Evolutionary conservation across 352 stramenopile species (phyloP), one percentile per base, ranked within the genome.

Genomic region (Phytophthora litchii): DNA sequence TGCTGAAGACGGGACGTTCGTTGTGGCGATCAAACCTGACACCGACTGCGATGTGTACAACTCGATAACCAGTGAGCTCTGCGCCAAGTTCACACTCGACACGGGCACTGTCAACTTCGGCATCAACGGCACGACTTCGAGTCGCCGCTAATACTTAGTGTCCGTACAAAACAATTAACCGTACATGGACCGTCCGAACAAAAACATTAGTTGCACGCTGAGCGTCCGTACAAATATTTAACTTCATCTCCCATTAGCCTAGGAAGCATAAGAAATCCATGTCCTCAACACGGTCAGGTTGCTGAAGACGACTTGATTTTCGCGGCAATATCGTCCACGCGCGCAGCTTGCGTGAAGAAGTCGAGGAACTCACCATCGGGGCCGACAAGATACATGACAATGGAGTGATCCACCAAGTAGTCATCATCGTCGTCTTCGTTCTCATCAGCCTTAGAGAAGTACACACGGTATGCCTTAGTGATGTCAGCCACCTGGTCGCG

Each of bases 401-500:
- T 99, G 27, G 94, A 99, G 79, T 99, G 98, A 80, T 99, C 98
- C 4, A 99, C 97, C n/a, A 99, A 79, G 74, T 99, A 99, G 69
- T 99, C 97, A 52, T 99, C 97, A 71, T 99, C 96, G 60, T 96
- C 86, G 35, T 95, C 84, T 16, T 99, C 94, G 45, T 96, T 93
- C 67, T 97, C 88, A 54, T 94, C 85, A 8, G 89, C 97, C 74
- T 99, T 99, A 59, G 86, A 97, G 60, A 99, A 98, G 83, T 99
- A 99, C 5, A 99, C 98, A 55, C 98, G 91, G 75, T 99, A 99
- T 31, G 97, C 94, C 64, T 99, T 99, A 45, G 96, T 91, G 74
- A 98, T 98, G 52, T 96, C 84, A 50, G 96, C 92, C 19, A 99
- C 85, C 72, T 99, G 96, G 58, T 96, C 88, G 2, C 94, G 94